Conservation (phyloP, 768 basidiomycete species). For the Termitomyces sp. region DNA sequence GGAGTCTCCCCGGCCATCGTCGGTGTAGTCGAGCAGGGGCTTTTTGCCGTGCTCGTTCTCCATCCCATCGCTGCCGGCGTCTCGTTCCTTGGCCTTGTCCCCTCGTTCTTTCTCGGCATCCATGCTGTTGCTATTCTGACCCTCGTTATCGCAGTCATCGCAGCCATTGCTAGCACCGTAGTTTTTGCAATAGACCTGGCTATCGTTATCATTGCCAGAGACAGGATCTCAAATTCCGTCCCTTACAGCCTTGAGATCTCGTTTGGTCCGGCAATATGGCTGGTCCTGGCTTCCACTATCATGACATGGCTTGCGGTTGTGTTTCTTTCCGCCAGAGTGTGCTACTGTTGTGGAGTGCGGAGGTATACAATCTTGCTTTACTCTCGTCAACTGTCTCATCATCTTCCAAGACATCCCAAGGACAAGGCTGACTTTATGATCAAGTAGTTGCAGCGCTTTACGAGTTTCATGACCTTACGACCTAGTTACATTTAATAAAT, state of each 20-base stretch:
- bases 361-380: slow-evolving; percentile 19
- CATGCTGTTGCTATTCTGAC: slow-evolving; percentile 51
- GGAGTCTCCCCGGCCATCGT: slow-evolving; percentile 42
- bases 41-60: slow-evolving; percentile 55
- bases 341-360: slow-evolving; percentile 64
- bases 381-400: neutral
- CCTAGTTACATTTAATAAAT: neutral
- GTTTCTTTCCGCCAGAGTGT: slow-evolving; percentile 57
- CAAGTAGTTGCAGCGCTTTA: neutral
- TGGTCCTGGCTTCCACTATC: slow-evolving; percentile 53
- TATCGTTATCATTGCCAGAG: slow-evolving; percentile 47
- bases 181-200: slow-evolving; percentile 62
- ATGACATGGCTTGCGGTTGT: slow-evolving; percentile 59
- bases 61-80: slow-evolving; percentile 65
- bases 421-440: neutral
- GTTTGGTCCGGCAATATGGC: slow-evolving; percentile 72
- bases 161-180: slow-evolving; percentile 48
- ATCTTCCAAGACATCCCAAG: neutral
- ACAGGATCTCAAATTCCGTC: slow-evolving; percentile 34
- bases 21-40: slow-evolving; percentile 40
- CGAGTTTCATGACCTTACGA: neutral
- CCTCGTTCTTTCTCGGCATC: slow-evolving; percentile 55
- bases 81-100: slow-evolving; percentile 45
- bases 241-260: slow-evolving; percentile 37
- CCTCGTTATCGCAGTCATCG: slow-evolving; percentile 52